phyloP scores from a whole-genome alignment of 306 rosid species.

The Trifolium repens region DNA sequence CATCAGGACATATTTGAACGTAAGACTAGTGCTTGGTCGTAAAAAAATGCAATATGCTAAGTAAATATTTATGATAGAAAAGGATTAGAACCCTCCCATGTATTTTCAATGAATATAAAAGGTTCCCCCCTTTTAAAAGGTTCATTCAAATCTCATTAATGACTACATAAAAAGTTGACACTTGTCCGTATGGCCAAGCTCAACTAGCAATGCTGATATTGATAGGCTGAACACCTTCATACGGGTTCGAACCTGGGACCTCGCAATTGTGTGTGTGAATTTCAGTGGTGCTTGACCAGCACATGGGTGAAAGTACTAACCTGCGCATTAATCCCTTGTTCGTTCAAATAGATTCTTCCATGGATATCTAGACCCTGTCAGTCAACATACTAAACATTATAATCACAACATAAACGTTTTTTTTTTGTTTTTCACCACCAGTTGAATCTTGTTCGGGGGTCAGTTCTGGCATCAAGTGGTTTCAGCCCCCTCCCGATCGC shows the following conservation, averaged over 20 bases:
- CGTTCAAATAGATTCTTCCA: slow-evolving; percentile 82
- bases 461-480: too few species aligned
- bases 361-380: slow-evolving; percentile 65
- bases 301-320: slow-evolving; percentile 40
- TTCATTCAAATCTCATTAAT: slow-evolving; percentile 21
- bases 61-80: slow-evolving; percentile 24
- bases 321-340: slow-evolving; percentile 96
- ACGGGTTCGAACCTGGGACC: too few species aligned
- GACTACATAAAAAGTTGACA: background rate
- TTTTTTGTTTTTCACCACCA: too few species aligned
- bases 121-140: background rate
- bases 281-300: too few species aligned
- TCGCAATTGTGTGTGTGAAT: too few species aligned
- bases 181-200: too few species aligned
- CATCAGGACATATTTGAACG: slow-evolving; percentile 36
- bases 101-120: background rate
- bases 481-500: too few species aligned
- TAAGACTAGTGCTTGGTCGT: background rate
- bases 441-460: too few species aligned
- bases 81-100: background rate
- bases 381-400: slow-evolving; percentile 39
- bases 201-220: too few species aligned
- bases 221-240: too few species aligned
- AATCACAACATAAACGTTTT: background rate
- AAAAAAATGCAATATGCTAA: slow-evolving; percentile 9